Conservation (phyloP, 495 filamentous ascomycete genomes). For the Lasiosphaeriaceae sp. region DNA sequence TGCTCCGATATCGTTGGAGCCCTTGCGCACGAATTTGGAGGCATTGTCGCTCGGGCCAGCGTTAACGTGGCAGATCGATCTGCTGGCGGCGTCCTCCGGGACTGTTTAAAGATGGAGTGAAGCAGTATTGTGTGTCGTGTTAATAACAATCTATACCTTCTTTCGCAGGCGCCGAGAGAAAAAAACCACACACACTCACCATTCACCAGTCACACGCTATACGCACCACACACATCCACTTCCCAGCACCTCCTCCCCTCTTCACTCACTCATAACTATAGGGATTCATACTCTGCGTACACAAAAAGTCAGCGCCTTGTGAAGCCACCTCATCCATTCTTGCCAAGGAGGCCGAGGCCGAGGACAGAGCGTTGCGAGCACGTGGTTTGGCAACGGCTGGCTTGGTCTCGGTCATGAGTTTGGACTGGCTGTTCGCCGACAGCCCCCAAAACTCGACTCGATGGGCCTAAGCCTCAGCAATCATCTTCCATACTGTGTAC, state of each 20-base stretch:
- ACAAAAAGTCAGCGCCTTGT: not conserved
- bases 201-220: too few species aligned
- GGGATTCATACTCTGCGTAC: not conserved
- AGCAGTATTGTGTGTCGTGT: not conserved
- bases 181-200: too few species aligned
- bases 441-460: too few species aligned
- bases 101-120: not conserved
- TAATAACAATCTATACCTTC: not conserved
- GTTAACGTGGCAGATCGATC: conserved; percentile 12
- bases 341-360: not conserved
- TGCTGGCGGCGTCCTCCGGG: conserved; percentile 3
- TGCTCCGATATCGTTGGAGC: conserved; percentile 18
- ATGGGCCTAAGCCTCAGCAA: not conserved
- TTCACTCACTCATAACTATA: not conserved
- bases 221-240: too few species aligned
- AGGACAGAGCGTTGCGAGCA: too few species aligned
- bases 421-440: too few species aligned
- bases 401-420: too few species aligned
- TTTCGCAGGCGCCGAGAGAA: too few species aligned
- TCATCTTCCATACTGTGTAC: too few species aligned
- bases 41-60: not conserved
- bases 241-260: too few species aligned
- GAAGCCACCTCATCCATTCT: not conserved
- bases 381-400: too few species aligned
- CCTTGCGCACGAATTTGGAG: not conserved